A percentile compares a stretch with the other conserved stretches of the same genome.
Conservation (phyloP, 805 yeast species). For the Zygosaccharomyces bisporus region DNA sequence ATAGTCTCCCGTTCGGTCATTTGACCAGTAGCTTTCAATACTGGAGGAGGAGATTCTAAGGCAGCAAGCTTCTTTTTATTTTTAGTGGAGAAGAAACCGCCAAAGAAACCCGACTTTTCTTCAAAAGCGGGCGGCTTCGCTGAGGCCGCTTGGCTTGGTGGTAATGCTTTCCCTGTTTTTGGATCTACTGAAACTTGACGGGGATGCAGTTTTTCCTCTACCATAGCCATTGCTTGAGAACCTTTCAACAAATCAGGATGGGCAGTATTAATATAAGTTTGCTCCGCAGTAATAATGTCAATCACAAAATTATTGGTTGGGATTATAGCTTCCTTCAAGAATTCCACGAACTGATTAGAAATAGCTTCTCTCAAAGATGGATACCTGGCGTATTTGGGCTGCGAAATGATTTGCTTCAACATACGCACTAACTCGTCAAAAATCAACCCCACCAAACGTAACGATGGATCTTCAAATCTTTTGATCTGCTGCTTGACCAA, state of each 20-base stretch:
- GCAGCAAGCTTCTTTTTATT: slow-evolving; percentile 90
- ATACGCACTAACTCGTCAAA: slow-evolving; percentile 94
- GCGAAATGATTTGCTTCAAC: slow-evolving; percentile 74
- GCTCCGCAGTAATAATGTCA: slow-evolving; percentile 82
- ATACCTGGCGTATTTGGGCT: slow-evolving; percentile 80
- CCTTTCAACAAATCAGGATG: slow-evolving; percentile 96
- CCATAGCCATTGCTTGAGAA: slow-evolving; percentile 89
- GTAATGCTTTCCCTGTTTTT: slow-evolving; percentile 79
- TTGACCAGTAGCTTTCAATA: slow-evolving; percentile 83
- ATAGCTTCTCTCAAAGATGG: slow-evolving; percentile 88
- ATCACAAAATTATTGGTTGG: slow-evolving; percentile 85
- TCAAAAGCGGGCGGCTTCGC: slow-evolving; percentile 33
- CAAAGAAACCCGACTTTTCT: slow-evolving; percentile 78
- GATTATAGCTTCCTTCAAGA: slow-evolving; percentile 67
- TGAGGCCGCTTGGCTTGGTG: slow-evolving; percentile 38
- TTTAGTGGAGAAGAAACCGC: slow-evolving; percentile 89
- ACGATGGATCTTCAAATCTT: slow-evolving; percentile 90
- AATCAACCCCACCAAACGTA: slow-evolving; percentile 82
- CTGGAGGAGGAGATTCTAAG: slow-evolving; percentile 97
- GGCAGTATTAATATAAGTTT: slow-evolving; percentile 93
- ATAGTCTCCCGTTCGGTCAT: slow-evolving; percentile 92
- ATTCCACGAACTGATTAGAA: slow-evolving; percentile 72
- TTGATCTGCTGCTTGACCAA: slow-evolving; percentile 89
- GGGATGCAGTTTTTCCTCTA: slow-evolving; percentile 72
- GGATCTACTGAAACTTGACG: slow-evolving; percentile 81